phyloP scores from a whole-genome alignment of 306 rosid species.

The Rosa multiflora region DNA sequence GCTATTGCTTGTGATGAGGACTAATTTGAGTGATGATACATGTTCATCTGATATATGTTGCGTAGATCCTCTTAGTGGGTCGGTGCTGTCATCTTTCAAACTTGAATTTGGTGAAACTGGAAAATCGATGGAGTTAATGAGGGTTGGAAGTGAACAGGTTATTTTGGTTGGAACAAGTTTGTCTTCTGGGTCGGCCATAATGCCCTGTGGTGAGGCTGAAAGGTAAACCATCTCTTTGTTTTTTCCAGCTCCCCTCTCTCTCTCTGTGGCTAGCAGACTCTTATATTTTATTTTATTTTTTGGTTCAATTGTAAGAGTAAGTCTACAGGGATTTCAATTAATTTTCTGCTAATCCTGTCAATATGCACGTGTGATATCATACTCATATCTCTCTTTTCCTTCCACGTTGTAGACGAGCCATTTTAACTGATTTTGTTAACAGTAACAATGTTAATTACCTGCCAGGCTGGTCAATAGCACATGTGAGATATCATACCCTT shows the following conservation, averaged over 20 bases:
- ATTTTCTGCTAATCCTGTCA: not conserved
- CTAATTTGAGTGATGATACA: constrained; percentile 59
- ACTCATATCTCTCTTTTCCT: not conserved
- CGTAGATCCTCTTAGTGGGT: constrained; percentile 83
- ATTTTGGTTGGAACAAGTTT: constrained; percentile 83
- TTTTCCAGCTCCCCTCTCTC: constrained; percentile 11
- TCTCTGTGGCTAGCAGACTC: not conserved
- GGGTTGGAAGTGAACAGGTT: constrained; percentile 74
- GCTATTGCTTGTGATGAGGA: constrained; percentile 89
- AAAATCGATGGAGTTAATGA: constrained; percentile 82
- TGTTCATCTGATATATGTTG: constrained; percentile 79
- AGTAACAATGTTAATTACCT: not conserved
- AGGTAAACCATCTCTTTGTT: constrained; percentile 44
- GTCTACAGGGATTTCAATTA: not conserved
- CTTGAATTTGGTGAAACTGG: constrained; percentile 84
- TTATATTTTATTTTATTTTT: no score
- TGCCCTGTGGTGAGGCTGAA: constrained; percentile 89
- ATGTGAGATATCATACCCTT: not conserved
- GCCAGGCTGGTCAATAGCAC: not conserved
- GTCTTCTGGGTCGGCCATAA: constrained; percentile 76
- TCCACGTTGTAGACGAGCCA: not conserved
- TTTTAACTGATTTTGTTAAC: not conserved
- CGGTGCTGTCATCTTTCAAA: constrained; percentile 69
- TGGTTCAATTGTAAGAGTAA: not conserved
- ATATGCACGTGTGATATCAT: not conserved